phyloP scores from a whole-genome alignment of 768 basidiomycete genomes.

The Lyophyllum semitale region DNA sequence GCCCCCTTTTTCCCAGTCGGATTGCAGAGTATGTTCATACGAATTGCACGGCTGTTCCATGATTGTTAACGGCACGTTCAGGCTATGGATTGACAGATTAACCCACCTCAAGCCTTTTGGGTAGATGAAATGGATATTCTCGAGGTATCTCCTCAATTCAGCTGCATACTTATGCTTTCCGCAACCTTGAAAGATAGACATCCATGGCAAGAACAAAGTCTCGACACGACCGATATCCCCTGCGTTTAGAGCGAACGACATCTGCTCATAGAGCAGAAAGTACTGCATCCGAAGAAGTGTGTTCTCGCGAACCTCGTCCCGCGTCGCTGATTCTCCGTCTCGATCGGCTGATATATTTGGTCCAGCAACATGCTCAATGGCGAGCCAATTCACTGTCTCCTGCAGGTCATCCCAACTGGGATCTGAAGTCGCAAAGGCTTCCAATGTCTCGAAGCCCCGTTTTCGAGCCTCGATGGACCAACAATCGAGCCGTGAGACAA shows the following conservation, averaged over 20 bases:
- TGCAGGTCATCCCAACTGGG: conserved; percentile 27
- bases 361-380: conserved; percentile 18
- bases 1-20: conserved; percentile 30
- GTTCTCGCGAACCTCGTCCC: conserved; percentile 34
- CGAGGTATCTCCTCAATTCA: conserved; percentile 26
- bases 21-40: conserved; percentile 34
- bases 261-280: conserved; percentile 36
- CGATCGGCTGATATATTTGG: neutral
- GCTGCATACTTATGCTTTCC: conserved; percentile 36
- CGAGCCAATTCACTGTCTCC: conserved; percentile 19
- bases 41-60: conserved; percentile 21
- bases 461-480: conserved; percentile 23
- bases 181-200: conserved; percentile 25
- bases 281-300: conserved; percentile 27
- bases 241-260: conserved; percentile 29
- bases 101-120: conserved; percentile 13
- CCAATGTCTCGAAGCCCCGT: conserved; percentile 11
- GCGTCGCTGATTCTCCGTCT: neutral
- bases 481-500: conserved; percentile 21
- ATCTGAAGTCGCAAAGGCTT: conserved; percentile 29
- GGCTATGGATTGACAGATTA: conserved; percentile 6
- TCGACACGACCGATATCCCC: conserved; percentile 33
- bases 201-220: conserved; percentile 24
- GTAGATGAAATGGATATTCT: conserved; percentile 24
- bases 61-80: neutral